A percentile compares a stretch with the other conserved stretches of the same genome.
phyloP scores from a whole-genome alignment of 805 yeast genomes.

The Kregervanrija delftensis region DNA sequence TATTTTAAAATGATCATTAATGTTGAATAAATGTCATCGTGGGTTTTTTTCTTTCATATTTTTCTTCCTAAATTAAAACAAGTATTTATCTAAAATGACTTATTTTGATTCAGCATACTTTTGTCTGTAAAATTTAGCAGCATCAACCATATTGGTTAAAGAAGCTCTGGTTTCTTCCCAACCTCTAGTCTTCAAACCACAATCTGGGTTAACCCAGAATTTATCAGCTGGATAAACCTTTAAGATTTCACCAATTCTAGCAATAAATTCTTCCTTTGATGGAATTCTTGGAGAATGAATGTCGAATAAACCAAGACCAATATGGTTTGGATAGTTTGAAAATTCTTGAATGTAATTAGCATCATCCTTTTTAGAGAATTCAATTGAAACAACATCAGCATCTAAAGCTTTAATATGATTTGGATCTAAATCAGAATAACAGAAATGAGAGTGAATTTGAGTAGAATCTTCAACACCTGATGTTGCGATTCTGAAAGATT shows the following conservation, averaged over 20 bases:
- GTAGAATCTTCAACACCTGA: slow-evolving; percentile 94
- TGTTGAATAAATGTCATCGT: slow-evolving; percentile 31
- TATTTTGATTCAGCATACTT: slow-evolving; percentile 25
- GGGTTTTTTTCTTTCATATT: too few species aligned
- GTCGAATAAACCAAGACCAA: slow-evolving; percentile 98
- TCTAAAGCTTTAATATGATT: slow-evolving; percentile 99
- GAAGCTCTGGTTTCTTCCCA: slow-evolving; percentile 97
- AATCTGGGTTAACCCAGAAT: slow-evolving; percentile 99
- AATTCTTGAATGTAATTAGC: slow-evolving; percentile 97
- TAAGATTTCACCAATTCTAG: slow-evolving; percentile 89
- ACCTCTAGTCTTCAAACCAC: slow-evolving; percentile 99
- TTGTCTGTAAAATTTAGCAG: slow-evolving; percentile 90
- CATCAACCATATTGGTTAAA: slow-evolving; percentile 97
- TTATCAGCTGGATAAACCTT: slow-evolving; percentile 96
- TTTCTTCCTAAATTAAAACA: too few species aligned
- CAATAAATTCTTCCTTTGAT: slow-evolving; percentile 91
- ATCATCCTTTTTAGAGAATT: slow-evolving; percentile 99
- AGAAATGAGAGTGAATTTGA: slow-evolving; percentile 99
- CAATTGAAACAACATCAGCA: slow-evolving; percentile 98
- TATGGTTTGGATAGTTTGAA: slow-evolving; percentile 98
- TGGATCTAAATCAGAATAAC: slow-evolving; percentile 99
- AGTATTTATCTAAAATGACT: background rate
- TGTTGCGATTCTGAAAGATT: slow-evolving; percentile 98
- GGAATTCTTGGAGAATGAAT: slow-evolving; percentile 99
- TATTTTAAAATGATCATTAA: slow-evolving; percentile 23